Evolutionary conservation across 2,329 filamentous ascomycete genomes (phyloP), one percentile per base, ranked within the genome.

Genomic region (Exophiala sideris): DNA sequence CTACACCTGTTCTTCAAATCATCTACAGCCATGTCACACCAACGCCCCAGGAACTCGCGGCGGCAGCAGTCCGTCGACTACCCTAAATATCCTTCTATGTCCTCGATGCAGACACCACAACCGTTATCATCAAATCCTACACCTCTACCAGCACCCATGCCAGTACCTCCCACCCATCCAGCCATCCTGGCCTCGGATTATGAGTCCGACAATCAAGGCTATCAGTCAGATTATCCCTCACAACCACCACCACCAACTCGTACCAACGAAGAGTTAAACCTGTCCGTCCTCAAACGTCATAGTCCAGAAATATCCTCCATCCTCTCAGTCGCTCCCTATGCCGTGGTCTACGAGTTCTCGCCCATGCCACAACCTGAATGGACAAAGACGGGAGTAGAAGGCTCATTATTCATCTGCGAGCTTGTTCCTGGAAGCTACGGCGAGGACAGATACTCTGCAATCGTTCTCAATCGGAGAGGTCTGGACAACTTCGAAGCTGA

Each of bases 341-440:
- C 88, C 21, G 89, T 94, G 34, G 81, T 96, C 62, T 97, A 96
- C 76, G 82, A 81, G 45, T 94, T 95, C 74, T 82, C 79, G 58
- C 77, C 82, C 44, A 72, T 78, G 3, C 79, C 83, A 2, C 76
- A 81, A 48, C 58, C 62, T 21, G 73, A 77, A 56, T 97, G 94
- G 94, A 88, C 94, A 68, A 95, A 95, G 76, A 82, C 82, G 42
- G 88, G 86, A 52, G 81, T 91, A 9, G 91, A 96, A 71, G 94
- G 94, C 36, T 88, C 89, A 10, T 76, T 97, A 60, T 99, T 97
- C 70, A 82, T 97, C 49, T 95, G 89, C 76, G 80, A 87, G 60
- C 73, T 85, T 56, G 61, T 66, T 51, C 62, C 78, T 72, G 58
- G 73, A 45, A 35, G 64, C 33, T 54, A 71, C 58, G 75, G 64